These are phyloP conservation scores for Aspergillus cavernicola DNA, from an alignment of 495 filamentous ascomycete genomes.

Conservation along the genomic window DNA sequence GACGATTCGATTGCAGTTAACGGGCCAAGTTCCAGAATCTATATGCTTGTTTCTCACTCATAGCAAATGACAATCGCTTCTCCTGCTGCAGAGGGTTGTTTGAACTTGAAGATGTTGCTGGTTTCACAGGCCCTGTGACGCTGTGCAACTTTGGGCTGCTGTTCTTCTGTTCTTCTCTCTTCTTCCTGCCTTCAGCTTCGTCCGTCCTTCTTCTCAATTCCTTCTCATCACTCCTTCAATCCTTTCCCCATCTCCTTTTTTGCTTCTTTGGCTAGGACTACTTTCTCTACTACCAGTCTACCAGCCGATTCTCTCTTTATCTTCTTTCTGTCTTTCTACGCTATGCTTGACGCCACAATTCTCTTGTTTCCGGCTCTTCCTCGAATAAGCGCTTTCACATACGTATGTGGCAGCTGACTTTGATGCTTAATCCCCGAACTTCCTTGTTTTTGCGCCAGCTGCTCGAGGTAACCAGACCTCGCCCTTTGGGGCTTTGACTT, in stretches of 20 bases:
- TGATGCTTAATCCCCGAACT: neutral
- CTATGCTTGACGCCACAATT: neutral
- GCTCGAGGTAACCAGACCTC: neutral
- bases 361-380: neutral
- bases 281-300: neutral
- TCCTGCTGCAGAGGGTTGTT: too few species aligned
- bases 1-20: too few species aligned
- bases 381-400: neutral
- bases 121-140: conserved; percentile 12
- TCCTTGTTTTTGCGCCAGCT: neutral
- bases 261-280: neutral
- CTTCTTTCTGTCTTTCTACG: neutral
- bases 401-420: neutral
- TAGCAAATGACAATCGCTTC: too few species aligned
- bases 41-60: too few species aligned
- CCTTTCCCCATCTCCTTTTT: neutral
- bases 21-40: too few species aligned
- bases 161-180: neutral
- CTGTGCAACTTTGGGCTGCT: conserved; percentile 8
- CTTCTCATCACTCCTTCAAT: neutral
- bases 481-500: neutral
- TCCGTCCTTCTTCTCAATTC: neutral
- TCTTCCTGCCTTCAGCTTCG: neutral
- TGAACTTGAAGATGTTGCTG: neutral
- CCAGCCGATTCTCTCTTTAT: neutral